Percentiles rank a stretch among this genome's conserved stretches.
Conservation (phyloP, 768 basidiomycete genomes). For the Hortiboletus campestris region DNA sequence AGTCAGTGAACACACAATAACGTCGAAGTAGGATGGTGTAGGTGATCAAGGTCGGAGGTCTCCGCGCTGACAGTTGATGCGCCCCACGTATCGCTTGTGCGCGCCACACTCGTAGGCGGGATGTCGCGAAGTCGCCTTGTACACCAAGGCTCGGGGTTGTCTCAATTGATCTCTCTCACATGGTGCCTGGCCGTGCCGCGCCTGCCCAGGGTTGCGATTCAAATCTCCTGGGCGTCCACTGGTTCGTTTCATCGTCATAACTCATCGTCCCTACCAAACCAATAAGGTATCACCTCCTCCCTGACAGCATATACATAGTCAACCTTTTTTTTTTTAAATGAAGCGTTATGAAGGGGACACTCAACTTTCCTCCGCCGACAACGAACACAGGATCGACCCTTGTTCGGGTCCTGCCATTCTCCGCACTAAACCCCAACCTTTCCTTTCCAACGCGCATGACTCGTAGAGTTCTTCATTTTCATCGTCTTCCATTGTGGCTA, state of each 20-base stretch:
- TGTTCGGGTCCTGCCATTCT: background rate
- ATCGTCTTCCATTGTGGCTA: background rate
- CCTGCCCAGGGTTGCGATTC: background rate
- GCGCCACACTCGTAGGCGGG: background rate
- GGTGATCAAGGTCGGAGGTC: background rate
- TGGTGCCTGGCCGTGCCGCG: conserved; percentile 15
- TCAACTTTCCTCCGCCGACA: conserved; percentile 13
- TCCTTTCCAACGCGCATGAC: conserved; percentile 1
- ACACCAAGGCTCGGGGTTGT: conserved; percentile 4
- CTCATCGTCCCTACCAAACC: background rate
- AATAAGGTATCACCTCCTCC: conserved; percentile 1
- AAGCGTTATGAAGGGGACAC: background rate
- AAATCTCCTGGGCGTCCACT: background rate
- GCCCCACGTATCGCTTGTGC: background rate
- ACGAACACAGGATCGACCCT: conserved; percentile 1
- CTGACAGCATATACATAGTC: conserved; percentile 5
- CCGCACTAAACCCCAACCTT: background rate
- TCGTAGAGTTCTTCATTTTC: background rate
- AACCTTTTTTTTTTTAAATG: conserved; percentile 9
- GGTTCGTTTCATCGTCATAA: conserved; percentile 13
- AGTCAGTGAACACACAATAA: background rate
- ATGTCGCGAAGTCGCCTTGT: background rate
- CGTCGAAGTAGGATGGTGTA: background rate
- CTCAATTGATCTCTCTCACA: conserved; percentile 2
- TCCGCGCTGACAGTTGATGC: background rate